phyloP scores from a whole-genome alignment of 2,329 filamentous ascomycete species.

The Aspergillus floridensis region DNA sequence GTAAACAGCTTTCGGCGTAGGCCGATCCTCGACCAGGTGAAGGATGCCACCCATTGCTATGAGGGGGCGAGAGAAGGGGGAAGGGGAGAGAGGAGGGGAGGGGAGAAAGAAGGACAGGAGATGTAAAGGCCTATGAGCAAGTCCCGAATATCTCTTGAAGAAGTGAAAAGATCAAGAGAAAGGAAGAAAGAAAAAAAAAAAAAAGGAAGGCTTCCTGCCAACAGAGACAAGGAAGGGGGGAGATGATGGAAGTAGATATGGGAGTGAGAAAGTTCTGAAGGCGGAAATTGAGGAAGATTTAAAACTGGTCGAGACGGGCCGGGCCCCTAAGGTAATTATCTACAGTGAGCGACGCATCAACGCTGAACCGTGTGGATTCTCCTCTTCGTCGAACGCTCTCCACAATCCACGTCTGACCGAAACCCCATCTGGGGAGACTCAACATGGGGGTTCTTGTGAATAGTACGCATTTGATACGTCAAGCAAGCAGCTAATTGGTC shows the following conservation, averaged over 20 bases:
- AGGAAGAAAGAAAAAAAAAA: constrained; percentile 15
- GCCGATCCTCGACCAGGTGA: constrained; percentile 44
- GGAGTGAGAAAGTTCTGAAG: constrained; percentile 6
- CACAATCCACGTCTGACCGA: constrained; percentile 25
- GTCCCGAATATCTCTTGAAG: not conserved
- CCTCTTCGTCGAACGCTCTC: constrained; percentile 24
- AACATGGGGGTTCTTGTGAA: constrained; percentile 25
- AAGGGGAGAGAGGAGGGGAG: constrained; percentile 4
- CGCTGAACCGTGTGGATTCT: constrained; percentile 13
- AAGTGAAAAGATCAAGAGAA: constrained; percentile 1
- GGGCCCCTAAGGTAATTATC: constrained; percentile 2
- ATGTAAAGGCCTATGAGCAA: not conserved
- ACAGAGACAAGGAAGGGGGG: constrained; percentile 8
- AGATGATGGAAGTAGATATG: not conserved
- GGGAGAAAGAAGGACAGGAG: not conserved
- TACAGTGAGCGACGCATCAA: constrained; percentile 1
- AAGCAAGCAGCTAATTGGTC: constrained; percentile 4
- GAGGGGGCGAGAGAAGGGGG: constrained; percentile 4
- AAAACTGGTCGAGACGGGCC: constrained; percentile 4
- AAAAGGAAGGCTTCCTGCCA: constrained; percentile 14
- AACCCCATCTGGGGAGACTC: constrained; percentile 27
- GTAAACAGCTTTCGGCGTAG: constrained; percentile 57
- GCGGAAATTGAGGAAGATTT: constrained; percentile 4
- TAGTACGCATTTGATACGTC: constrained; percentile 19
- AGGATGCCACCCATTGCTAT: constrained; percentile 33